These are phyloP conservation scores for Arctostaphylos glauca DNA, from an alignment of 148 eudicot genomes.

Conservation along the genomic window DNA sequence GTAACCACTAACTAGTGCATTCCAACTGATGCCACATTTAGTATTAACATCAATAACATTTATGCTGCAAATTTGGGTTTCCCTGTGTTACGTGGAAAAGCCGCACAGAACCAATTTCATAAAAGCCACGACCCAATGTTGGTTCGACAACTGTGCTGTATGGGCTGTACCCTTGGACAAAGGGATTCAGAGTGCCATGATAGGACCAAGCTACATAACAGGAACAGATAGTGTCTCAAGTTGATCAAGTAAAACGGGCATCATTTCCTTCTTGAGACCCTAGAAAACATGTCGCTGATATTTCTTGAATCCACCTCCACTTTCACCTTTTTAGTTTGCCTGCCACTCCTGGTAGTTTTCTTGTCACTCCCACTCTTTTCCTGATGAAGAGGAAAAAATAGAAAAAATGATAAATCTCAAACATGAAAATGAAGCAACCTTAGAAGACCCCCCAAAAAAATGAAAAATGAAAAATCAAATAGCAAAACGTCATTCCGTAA, in stretches of 20 bases:
- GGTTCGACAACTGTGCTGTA: neutral
- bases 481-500: neutral
- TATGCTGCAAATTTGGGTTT: neutral
- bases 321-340: slow-evolving; percentile 73
- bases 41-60: neutral
- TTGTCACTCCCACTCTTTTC: slow-evolving; percentile 50
- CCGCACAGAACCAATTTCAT: neutral
- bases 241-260: slow-evolving; percentile 12
- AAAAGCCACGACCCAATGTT: neutral
- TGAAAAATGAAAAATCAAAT: neutral
- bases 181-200: neutral
- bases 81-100: neutral
- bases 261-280: slow-evolving; percentile 65
- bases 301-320: slow-evolving; percentile 68
- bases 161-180: neutral
- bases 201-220: neutral
- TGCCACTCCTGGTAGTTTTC: slow-evolving; percentile 44
- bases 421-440: neutral
- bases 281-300: slow-evolving; percentile 83
- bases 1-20: neutral
- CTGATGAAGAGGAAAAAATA: slow-evolving; percentile 25
- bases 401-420: neutral
- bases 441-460: neutral
- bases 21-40: neutral
- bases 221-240: too few species aligned